Percentiles rank a stretch among this genome's conserved stretches.
Evolutionary conservation across 2,329 filamentous ascomycete genomes (phyloP).

Genomic region (Exophiala sp.): DNA sequence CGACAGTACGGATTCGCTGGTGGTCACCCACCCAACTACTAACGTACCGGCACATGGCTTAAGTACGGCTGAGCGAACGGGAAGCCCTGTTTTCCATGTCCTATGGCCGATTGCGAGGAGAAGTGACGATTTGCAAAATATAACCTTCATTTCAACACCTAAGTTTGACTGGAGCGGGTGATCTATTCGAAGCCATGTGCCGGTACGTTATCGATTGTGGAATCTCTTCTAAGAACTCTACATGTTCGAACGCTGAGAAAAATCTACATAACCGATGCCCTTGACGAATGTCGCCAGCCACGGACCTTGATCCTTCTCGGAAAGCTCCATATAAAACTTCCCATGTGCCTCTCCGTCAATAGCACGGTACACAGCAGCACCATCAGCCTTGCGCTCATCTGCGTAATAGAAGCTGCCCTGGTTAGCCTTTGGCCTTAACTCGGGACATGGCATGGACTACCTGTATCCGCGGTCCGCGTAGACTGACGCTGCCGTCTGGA

Average conservation of each 20-base stretch:
- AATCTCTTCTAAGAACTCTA: too few relatives aligned
- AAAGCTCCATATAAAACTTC: slow-evolving; percentile 14
- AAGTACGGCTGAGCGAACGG: too few relatives aligned
- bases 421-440: neutral
- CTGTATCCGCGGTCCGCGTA: slow-evolving; percentile 34
- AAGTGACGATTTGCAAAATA: too few relatives aligned
- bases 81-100: too few relatives aligned
- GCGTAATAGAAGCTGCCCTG: slow-evolving; percentile 49
- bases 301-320: slow-evolving; percentile 13
- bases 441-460: slow-evolving; percentile 22
- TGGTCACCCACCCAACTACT: too few relatives aligned
- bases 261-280: slow-evolving; percentile 8
- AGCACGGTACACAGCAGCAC: slow-evolving; percentile 31
- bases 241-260: neutral
- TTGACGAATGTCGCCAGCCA: slow-evolving; percentile 21
- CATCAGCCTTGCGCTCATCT: slow-evolving; percentile 49
- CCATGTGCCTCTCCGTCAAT: slow-evolving; percentile 36
- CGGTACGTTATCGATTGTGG: too few relatives aligned
- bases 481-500: slow-evolving; percentile 29
- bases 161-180: too few relatives aligned
- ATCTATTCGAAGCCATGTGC: too few relatives aligned
- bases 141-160: too few relatives aligned
- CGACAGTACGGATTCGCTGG: too few relatives aligned
- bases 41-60: too few relatives aligned
- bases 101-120: too few relatives aligned